Base-by-base conservation (phyloP, 2,329 filamentous ascomycete genomes). In the Botrytis tulipae region DNA sequence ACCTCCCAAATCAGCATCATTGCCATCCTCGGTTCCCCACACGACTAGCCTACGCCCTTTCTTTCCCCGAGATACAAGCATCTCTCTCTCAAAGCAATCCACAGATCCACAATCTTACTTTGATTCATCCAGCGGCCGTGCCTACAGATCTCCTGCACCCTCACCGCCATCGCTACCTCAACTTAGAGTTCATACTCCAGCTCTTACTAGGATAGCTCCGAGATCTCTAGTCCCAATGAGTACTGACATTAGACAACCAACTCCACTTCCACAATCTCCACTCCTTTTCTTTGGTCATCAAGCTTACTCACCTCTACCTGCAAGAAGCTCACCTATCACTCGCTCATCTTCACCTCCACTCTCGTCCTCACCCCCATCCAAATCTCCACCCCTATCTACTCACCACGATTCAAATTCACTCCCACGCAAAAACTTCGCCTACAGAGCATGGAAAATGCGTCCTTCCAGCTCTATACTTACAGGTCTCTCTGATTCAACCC, bases 371-470 rank as follows among this genome's bases (percentile, higher is more conserved):
- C 20, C 40, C 40, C 0, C 22, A 40, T 61, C 35, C 46, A 22
- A 1, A 22, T 40, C 65, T 35, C 22, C 46, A 29, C 3, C 18
- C 25, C 2, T n/a, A 32, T 4, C 32, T 14, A 9, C 32, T 4
- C 22, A 14, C 3, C 6, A 6, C 10, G 1, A 42, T 7, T 20
- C 25, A 1, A 40, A 22, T 2, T 10, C n/a, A 4, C 25, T n/a
- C 48, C 35, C 65, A 25, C 65, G 48, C 48, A 57, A 42, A 32
- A 32, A 57, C 48, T 20, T 69, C n/a, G 22, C n/a, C 3, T 69
- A 32, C 48, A 57, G 66, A 16, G 66, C 35, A 40, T 69, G 66
- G 66, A 69, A 69, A 44, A 20, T 69, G 2, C n/a, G 48, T 16
- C n/a, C n/a, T 37, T 32, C 48, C 10, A 4, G 25, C 35, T 42